Evolutionary conservation across 1,284 basidiomycete species (phyloP).

Genomic region (Pascua guehoae): DNA sequence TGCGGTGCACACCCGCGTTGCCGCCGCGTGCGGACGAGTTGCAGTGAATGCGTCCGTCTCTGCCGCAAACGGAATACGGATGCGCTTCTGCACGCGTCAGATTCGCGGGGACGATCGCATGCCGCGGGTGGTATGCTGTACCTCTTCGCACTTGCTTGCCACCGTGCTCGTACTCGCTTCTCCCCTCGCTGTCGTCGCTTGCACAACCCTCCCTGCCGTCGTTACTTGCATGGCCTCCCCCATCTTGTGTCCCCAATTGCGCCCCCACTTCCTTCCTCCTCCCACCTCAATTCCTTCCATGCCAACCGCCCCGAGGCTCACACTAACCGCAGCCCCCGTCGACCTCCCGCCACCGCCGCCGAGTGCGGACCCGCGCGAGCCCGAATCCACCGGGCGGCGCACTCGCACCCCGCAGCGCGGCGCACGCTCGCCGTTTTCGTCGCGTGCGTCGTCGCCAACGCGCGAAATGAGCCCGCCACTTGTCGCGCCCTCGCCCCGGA

Average conservation of each 20-base stretch:
- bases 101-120: no score
- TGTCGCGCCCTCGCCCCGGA: slow-evolving; percentile 15
- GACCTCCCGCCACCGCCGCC: slow-evolving; percentile 47
- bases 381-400: slow-evolving; percentile 27
- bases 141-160: neutral
- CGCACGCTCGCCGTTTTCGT: slow-evolving; percentile 30
- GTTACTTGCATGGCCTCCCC: no score
- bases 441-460: slow-evolving; percentile 31
- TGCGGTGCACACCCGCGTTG: no score
- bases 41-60: no score
- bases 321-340: slow-evolving; percentile 29
- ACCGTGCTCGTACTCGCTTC: neutral
- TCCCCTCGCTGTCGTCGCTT: no score
- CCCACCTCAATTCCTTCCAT: neutral
- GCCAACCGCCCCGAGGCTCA: neutral
- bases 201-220: no score
- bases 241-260: neutral
- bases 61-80: no score
- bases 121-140: no score
- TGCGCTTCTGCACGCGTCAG: no score
- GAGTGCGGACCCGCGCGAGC: slow-evolving; percentile 43
- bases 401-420: slow-evolving; percentile 36
- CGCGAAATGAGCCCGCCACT: slow-evolving; percentile 15
- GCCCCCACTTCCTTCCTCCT: neutral
- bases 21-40: no score